Evolutionary conservation across 257 asterid species (phyloP), one percentile per base, ranked within the genome.

Genomic region (Salvia splendens): DNA sequence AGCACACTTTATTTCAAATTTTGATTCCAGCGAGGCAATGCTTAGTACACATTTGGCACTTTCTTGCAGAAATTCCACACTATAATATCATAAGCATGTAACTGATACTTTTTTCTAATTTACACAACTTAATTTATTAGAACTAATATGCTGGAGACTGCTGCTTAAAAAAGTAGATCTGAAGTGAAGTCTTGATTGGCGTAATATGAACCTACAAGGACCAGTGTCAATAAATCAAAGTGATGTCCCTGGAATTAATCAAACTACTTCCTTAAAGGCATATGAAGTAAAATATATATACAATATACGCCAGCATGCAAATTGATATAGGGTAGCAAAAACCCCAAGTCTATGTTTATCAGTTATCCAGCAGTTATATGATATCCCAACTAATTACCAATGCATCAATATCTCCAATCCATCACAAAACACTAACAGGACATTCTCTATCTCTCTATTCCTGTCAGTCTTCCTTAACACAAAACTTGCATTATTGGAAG

Each of bases 91-190:
- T 52, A 52, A 15, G 48, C 49, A 36, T 59, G 33, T 15, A 46
- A 35, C 40, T 11, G 65, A 36, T 12, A 32, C 30, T 43, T 49
- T 8, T n/a, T 55, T 38, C 38, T 43, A 32, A 47, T 8, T 61
- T 20, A 38, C 4, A 14, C 8, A 57, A 8, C 42, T 58, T 59
- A 33, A 43, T 17, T 36, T 5, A 49, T 42, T 30, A 51, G 69
- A 56, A 58, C 16, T 17, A 4, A n/a, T 35, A 68, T n/a, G 48
- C 41, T 72, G 20, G 51, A 40, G 67, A 50, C 48, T 33, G 28
- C 65, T 68, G n/a, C 36, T 4, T 4, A 61, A 51, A 17, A 42
- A 53, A 57, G 41, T 53, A 50, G 35, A 32, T 4, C 11, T 47
- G 40, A 20, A 35, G 9, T 42, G 52, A 65, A 57, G 7, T 12